Base-by-base conservation (phyloP, 2,329 filamentous ascomycete genomes). In the Macrophomina phaseolina region DNA sequence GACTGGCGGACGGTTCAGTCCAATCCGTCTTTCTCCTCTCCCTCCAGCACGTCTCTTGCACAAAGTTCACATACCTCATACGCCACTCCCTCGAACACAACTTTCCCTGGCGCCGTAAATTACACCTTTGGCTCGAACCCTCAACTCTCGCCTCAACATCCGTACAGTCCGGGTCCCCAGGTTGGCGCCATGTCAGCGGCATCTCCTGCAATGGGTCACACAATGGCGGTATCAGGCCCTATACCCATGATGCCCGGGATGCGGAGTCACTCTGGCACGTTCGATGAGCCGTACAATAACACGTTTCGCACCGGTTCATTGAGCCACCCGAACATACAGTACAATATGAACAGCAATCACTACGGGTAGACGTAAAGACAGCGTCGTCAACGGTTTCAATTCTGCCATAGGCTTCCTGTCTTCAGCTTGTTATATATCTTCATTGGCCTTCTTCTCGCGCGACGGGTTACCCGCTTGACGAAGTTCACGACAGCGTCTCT, bases 1-100 rank as follows among this genome's bases (percentile, higher is more conserved):
- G 64, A 66, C 11, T 66, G 64, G 64, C 64, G 64, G 28, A 6
- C 64, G 18, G 45, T 66, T 23, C 64, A 61, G 16, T 60, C 64
- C 28, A 58, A 66, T 42, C 46, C 64, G 14, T 60, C 53, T 18
- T 66, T 60, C 46, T 67, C 65, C 6, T 48, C 49, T 8, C 55
- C 56, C 4, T 67, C 65, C 6, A 61, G 56, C n/a, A 38, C 58
- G n/a, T 67, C 65, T 1, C 49, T 67, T 18, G 55, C 65, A 8
- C 65, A 62, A 53, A 63, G 40, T 8, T 67, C 65, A 7, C 49
- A 58, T 52, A 53, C 56, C 2, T 67, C 65, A 7, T 63, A 67
- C 30, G 28, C 65, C 16, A 45, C 63, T 5, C 58, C 65, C 9
- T 66, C 64, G 2, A 61, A 18, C 23, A 63, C 65, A 9, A 67